Evolutionary conservation across 2,329 filamentous ascomycete species (phyloP).

Genomic region (Allantophomopsis lycopodina): DNA sequence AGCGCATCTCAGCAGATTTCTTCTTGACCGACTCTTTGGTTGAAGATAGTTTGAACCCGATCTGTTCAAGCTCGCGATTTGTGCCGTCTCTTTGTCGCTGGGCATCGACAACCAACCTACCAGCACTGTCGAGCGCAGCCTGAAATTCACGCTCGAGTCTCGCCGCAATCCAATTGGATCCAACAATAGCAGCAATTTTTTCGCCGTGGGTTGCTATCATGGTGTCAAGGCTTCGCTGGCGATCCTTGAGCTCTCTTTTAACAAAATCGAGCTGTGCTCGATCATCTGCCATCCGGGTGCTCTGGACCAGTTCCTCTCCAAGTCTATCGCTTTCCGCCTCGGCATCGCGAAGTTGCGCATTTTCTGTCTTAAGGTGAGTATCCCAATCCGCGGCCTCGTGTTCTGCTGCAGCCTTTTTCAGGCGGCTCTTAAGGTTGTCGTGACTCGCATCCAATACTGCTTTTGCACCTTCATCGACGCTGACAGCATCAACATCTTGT

Average conservation of each 20-base stretch:
- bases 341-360: slow-evolving; percentile 49
- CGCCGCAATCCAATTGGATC: slow-evolving; percentile 51
- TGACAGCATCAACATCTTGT: slow-evolving; percentile 54
- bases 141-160: slow-evolving; percentile 63
- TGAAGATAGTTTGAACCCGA: slow-evolving; percentile 59
- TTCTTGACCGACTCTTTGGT: slow-evolving; percentile 49
- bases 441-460: slow-evolving; percentile 63
- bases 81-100: slow-evolving; percentile 58
- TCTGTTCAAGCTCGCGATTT: slow-evolving; percentile 60
- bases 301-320: slow-evolving; percentile 69
- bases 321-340: slow-evolving; percentile 63
- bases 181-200: slow-evolving; percentile 53
- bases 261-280: slow-evolving; percentile 73
- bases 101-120: slow-evolving; percentile 43
- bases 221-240: slow-evolving; percentile 62
- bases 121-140: slow-evolving; percentile 41
- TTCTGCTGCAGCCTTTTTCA: slow-evolving; percentile 48
- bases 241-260: slow-evolving; percentile 65
- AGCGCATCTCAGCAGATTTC: slow-evolving; percentile 46
- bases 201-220: slow-evolving; percentile 62
- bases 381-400: slow-evolving; percentile 56
- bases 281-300: slow-evolving; percentile 67
- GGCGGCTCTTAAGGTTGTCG: slow-evolving; percentile 49
- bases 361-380: slow-evolving; percentile 50
- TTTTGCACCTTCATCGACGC: slow-evolving; percentile 75